Percentiles rank a stretch among this genome's conserved stretches.
Conservation (phyloP, 257 asterid species). For the Nicotiana otophora region DNA sequence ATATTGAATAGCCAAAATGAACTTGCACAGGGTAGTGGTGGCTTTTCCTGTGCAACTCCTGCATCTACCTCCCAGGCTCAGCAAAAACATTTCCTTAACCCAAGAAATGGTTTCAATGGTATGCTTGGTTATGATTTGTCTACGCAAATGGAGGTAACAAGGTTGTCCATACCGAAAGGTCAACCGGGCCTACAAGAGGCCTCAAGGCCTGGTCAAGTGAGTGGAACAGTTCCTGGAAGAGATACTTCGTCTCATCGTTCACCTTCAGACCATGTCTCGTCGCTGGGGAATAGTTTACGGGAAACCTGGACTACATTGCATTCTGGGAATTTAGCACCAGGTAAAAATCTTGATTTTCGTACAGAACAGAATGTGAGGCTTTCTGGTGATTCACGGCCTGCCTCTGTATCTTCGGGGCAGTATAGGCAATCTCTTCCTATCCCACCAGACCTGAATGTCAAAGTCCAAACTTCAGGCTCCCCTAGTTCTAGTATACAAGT, state of each 20-base stretch:
- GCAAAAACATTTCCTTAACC: slow-evolving; percentile 36
- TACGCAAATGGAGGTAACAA: slow-evolving; percentile 20
- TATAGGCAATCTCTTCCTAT: background rate
- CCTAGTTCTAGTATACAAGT: slow-evolving; percentile 72
- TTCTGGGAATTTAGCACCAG: slow-evolving; percentile 14
- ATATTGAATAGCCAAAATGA: slow-evolving; percentile 53
- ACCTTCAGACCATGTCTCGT: background rate
- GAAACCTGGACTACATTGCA: slow-evolving; percentile 15
- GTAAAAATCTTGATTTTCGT: slow-evolving; percentile 10
- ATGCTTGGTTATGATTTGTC: slow-evolving; percentile 32
- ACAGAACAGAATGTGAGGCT: slow-evolving; percentile 22
- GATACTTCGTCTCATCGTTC: background rate
- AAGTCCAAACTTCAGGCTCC: slow-evolving; percentile 45
- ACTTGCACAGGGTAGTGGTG: slow-evolving; percentile 22
- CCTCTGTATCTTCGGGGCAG: background rate
- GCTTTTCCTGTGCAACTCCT: slow-evolving; percentile 25
- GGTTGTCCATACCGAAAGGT: slow-evolving; percentile 17
- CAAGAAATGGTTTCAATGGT: slow-evolving; percentile 47
- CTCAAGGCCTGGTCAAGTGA: background rate
- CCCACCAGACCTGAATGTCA: slow-evolving; percentile 63
- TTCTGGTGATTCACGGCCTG: slow-evolving; percentile 25
- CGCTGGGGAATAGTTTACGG: background rate
- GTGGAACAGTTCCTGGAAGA: background rate
- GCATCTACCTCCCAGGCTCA: slow-evolving; percentile 30
- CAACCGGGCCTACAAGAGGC: slow-evolving; percentile 18